phyloP scores from a whole-genome alignment of 345 rosid species.

The Rhodomyrtus tomentosa region DNA sequence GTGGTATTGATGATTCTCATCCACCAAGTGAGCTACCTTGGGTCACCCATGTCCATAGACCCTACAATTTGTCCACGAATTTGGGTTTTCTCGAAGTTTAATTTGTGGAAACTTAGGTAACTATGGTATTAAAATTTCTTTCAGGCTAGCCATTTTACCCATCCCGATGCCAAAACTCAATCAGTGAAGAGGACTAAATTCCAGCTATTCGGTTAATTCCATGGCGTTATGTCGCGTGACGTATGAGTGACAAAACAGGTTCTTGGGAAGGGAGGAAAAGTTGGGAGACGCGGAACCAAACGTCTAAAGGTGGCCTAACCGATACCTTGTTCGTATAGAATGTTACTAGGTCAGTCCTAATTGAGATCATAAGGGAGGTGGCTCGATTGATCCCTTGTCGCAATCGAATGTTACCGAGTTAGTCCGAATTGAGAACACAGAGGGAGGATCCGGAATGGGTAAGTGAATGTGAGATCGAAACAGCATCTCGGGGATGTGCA shows the following conservation, averaged over 20 bases:
- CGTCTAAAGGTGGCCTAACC: not conserved
- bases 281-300: not conserved
- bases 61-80: not conserved
- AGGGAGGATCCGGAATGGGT: not conserved
- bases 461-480: not conserved
- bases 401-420: not conserved
- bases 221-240: not conserved
- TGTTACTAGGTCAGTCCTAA: not conserved
- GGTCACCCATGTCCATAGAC: not conserved
- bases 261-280: not conserved
- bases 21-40: not conserved
- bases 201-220: not conserved
- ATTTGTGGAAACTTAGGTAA: not conserved
- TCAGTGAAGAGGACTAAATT: not conserved
- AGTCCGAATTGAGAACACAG: not conserved
- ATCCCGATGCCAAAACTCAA: not conserved
- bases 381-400: not conserved
- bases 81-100: not conserved
- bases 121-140: not conserved
- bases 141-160: not conserved
- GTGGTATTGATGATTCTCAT: not conserved
- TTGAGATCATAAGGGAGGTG: not conserved
- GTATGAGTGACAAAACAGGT: fast-evolving
- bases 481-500: not conserved
- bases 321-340: not conserved